phyloP scores from a whole-genome alignment of 306 rosid genomes.

The Vigna reflexopilosa region DNA sequence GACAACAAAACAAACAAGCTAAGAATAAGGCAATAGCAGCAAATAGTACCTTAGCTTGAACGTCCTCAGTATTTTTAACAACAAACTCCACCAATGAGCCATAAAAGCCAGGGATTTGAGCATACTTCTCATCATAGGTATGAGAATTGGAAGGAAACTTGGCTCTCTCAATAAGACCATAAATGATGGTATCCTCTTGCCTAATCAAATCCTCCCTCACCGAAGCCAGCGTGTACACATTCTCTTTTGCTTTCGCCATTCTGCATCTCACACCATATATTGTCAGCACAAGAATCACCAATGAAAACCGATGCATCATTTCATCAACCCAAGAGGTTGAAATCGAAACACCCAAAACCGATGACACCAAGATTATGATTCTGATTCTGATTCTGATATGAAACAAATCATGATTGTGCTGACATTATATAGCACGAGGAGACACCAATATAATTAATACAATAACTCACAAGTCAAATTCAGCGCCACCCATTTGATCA shows the following conservation, averaged over 20 bases:
- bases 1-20: not conserved
- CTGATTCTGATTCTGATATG: not conserved
- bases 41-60: constrained; percentile 67
- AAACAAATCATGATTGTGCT: not conserved
- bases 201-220: constrained; percentile 70
- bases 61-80: constrained; percentile 62
- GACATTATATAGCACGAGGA: constrained; percentile 36
- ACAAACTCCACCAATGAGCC: constrained; percentile 68
- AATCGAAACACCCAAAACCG: not conserved
- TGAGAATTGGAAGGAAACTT: constrained; percentile 65
- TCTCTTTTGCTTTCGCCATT: constrained; percentile 51
- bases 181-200: constrained; percentile 85
- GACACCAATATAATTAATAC: not conserved
- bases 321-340: not conserved
- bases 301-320: constrained; percentile 39
- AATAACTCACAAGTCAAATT: constrained; percentile 32
- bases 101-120: constrained; percentile 37
- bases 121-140: constrained; percentile 49
- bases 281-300: constrained; percentile 47
- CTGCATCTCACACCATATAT: constrained; percentile 24
- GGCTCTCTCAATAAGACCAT: constrained; percentile 77
- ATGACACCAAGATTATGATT: not conserved
- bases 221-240: constrained; percentile 57
- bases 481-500: constrained; percentile 12
- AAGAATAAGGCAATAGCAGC: not conserved